phyloP scores from a whole-genome alignment of 192 early-diverging fungal species.

The Coemansia sp. region DNA sequence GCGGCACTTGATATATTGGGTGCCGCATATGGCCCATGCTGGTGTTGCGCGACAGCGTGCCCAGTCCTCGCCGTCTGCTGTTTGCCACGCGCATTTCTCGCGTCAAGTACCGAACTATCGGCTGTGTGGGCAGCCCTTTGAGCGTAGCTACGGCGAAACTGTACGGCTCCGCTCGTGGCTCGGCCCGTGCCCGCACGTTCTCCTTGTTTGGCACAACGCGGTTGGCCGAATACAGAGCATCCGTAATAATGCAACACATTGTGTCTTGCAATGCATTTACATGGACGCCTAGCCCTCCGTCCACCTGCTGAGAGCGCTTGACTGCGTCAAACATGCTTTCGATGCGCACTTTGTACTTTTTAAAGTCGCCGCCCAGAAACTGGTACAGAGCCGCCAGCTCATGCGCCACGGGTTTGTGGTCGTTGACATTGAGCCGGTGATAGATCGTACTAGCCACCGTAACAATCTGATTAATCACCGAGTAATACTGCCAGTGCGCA shows the following conservation, averaged over 20 bases:
- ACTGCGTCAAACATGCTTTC: constrained; percentile 44
- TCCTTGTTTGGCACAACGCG: constrained; percentile 27
- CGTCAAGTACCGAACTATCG: constrained; percentile 46
- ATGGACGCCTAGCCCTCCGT: constrained; percentile 17
- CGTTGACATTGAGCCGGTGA: constrained; percentile 24
- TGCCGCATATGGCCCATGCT: constrained; percentile 42
- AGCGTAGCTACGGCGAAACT: constrained; percentile 45
- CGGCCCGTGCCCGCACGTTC: constrained; percentile 21
- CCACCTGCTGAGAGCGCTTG: constrained; percentile 24
- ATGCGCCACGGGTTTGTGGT: constrained; percentile 45
- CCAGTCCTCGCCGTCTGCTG: constrained; percentile 37
- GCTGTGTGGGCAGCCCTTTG: constrained; percentile 53
- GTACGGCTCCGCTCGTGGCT: constrained; percentile 7
- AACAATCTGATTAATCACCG: constrained; percentile 53
- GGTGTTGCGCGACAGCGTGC: constrained; percentile 44
- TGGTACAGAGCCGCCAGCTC: constrained; percentile 53
- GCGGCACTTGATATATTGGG: constrained; percentile 31
- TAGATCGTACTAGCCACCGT: constrained; percentile 44
- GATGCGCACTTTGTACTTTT: constrained; percentile 52
- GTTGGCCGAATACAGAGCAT: constrained; percentile 48
- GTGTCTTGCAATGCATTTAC: constrained; percentile 33
- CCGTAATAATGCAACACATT: constrained; percentile 48
- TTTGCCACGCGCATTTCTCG: constrained; percentile 44
- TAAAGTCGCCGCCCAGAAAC: constrained; percentile 54
- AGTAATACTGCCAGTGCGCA: constrained; percentile 56